Conservation (phyloP, 257 asterid species). For the Knoxia roxburghii region DNA sequence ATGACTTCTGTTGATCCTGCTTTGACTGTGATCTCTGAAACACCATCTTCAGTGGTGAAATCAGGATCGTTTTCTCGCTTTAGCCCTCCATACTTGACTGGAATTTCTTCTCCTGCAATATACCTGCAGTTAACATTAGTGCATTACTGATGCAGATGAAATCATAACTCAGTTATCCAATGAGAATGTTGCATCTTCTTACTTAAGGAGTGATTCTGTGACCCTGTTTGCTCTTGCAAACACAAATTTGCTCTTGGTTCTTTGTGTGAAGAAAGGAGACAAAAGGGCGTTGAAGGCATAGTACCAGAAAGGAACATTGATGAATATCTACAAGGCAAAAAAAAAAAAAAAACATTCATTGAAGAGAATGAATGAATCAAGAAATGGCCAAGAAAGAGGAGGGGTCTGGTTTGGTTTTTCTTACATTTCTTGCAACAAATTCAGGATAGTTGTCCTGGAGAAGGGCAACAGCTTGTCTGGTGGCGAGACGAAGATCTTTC, state of each 20-base stretch:
- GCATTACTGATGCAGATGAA: background rate
- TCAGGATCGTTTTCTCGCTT: slow-evolving; percentile 43
- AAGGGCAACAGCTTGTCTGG: slow-evolving; percentile 36
- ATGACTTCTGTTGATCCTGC: slow-evolving; percentile 40
- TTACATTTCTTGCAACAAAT: slow-evolving; percentile 53
- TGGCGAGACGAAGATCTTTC: slow-evolving; percentile 46
- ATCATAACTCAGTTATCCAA: background rate
- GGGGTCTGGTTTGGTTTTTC: background rate
- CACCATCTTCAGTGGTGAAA: slow-evolving; percentile 40
- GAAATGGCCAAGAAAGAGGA: background rate
- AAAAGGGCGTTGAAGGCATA: slow-evolving; percentile 53
- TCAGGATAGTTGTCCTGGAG: slow-evolving; percentile 70
- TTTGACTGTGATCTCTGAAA: slow-evolving; percentile 36
- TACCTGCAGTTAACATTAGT: slow-evolving; percentile 26
- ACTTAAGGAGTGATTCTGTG: slow-evolving; percentile 56
- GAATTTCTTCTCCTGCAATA: slow-evolving; percentile 46
- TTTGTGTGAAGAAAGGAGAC: slow-evolving; percentile 53
- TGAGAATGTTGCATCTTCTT: slow-evolving; percentile 9
- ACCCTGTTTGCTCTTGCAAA: slow-evolving; percentile 53
- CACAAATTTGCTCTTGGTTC: slow-evolving; percentile 53
- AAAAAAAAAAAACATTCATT: background rate
- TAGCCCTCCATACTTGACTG: slow-evolving; percentile 48
- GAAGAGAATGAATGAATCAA: background rate
- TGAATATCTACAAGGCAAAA: slow-evolving; percentile 39
- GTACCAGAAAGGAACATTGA: slow-evolving; percentile 71